Percentiles rank a stretch among this genome's conserved stretches.
Evolutionary conservation across 352 stramenopile genomes (phyloP).

Genomic region (Phytophthora crassamura): DNA sequence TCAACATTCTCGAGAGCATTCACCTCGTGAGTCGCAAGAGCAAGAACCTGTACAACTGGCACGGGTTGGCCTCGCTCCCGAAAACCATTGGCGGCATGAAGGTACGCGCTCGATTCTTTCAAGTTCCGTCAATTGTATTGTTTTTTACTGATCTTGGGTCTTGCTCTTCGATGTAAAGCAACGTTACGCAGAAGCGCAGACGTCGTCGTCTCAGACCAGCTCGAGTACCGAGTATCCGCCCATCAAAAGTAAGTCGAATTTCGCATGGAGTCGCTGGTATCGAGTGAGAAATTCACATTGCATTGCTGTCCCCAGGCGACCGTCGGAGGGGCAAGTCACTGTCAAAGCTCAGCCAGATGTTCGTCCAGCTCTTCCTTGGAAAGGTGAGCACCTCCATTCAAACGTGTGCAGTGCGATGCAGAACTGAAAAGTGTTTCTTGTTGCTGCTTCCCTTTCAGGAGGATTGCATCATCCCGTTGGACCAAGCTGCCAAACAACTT

Average conservation of each 20-base stretch:
- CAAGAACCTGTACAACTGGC: conserved; percentile 97
- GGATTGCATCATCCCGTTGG: conserved; percentile 92
- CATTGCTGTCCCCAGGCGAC: conserved; percentile 37
- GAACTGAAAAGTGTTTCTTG: no score
- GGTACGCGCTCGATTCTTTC: conserved; percentile 32
- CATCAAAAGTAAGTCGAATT: conserved; percentile 58
- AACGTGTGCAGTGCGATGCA: neutral
- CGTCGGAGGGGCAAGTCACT: conserved; percentile 87
- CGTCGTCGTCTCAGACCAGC: conserved; percentile 23
- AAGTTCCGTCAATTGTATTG: neutral
- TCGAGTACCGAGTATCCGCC: conserved; percentile 53
- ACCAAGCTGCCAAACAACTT: conserved; percentile 94
- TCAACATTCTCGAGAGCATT: conserved; percentile 98
- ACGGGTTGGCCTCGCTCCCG: conserved; percentile 72
- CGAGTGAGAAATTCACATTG: conserved; percentile 5
- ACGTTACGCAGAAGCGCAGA: conserved; percentile 54
- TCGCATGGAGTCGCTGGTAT: neutral
- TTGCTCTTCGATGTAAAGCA: conserved; percentile 27
- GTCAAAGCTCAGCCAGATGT: conserved; percentile 93
- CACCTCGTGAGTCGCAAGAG: conserved; percentile 95
- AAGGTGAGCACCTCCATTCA: conserved; percentile 50
- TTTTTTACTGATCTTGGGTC: conserved; percentile 1
- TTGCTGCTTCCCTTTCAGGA: conserved; percentile 48
- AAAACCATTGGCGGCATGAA: conserved; percentile 79
- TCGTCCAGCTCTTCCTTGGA: conserved; percentile 95